Evolutionary conservation across 2,329 filamentous ascomycete species (phyloP), one percentile per base, ranked within the genome.

Genomic region (Periconia sp.): DNA sequence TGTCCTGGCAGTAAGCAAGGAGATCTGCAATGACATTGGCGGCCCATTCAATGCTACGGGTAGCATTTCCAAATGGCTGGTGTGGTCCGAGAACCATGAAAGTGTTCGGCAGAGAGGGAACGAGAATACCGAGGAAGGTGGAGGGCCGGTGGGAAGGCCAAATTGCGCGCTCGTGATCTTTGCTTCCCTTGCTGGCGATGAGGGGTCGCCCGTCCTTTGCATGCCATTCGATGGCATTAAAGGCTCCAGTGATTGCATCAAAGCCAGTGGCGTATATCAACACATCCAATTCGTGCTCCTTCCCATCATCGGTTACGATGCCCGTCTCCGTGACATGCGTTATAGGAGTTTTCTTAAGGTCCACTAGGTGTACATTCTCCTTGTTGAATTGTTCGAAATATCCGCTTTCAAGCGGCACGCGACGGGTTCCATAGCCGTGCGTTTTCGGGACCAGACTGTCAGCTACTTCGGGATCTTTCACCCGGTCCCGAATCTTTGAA

Each of bases 71-170:
- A 45, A 74, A 74, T 53, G 68, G 69, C 40, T 75, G 72, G 33
- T 76, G 71, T 0, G 73, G 73, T 0, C 72, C 72, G 59, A 74
- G 66, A 7, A 74, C 61, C 70, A 74, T 72, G 46, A 65, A 65
- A 43, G 52, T 54, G 30, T 63, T 66, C 4, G 62, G 61, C 34
- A 68, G 51, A 3, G 43, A 46, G 5, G 50, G 56, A 2, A 58
- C 46, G n/a, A 43, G 53, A 8, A 65, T 43, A 1, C 60, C 61
- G 0, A 65, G 46, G 29, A 54, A 64, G 2, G 61, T 63, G 15
- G 39, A 38, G 6, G 56, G 52, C 5, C 50, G 41, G 12, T 57
- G 50, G 22, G 59, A 50, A 25, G 49, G 54, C 42, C 59, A 59
- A 30, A 54, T 54, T n/a, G 49, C 43, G n/a, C 16, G 30, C 19